Base-by-base conservation (phyloP, 345 rosid species). In the Hibiscus trionum region DNA sequence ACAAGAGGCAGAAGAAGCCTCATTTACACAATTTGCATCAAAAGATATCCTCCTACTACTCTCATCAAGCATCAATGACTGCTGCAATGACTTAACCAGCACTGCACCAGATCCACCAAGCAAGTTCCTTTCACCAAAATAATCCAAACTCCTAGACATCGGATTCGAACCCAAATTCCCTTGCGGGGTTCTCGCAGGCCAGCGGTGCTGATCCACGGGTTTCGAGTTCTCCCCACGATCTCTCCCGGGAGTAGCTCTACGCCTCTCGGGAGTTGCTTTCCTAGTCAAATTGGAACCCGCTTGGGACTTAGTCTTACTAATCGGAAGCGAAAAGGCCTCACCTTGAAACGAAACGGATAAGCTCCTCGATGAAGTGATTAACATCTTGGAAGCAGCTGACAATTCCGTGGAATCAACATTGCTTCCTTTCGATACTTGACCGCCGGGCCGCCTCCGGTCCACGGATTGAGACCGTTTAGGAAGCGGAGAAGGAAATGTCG, bases 301-400 rank as follows among this genome's bases (percentile, higher is more conserved):
- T 68, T 84, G 69, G 24, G 89, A 84, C 78, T 87, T 94, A 46
- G 89, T 86, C 79, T 84, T 94, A 62, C 96, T 87, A 77, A 90
- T 82, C 73, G 96, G 97, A 57, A 94, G 90, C 46, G 96, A 90
- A 84, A 88, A 94, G 57, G 91, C 77, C 76, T 88, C 91, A 0
- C 98, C 98, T 83, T 91, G 98, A 70, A 93, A 93, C 0, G 98
- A 87, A 72, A 94, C 97, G 21, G 96, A 86, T 71, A 94, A 81
- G 64, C 96, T 94, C 74, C 98, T 78, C 0, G 97, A 80, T 11
- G 96, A 93, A 82, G 96, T 90, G 69, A 93, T 82, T 67, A 88
- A 77, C 93, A 91, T 86, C 85, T 83, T 90, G 7, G 56, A 16
- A 16, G 56, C 56, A 16, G 56, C 56, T 52, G 56, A 52, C 19